Evolutionary conservation across 306 rosid species (phyloP).

Genomic region (Vigna trinervia): DNA sequence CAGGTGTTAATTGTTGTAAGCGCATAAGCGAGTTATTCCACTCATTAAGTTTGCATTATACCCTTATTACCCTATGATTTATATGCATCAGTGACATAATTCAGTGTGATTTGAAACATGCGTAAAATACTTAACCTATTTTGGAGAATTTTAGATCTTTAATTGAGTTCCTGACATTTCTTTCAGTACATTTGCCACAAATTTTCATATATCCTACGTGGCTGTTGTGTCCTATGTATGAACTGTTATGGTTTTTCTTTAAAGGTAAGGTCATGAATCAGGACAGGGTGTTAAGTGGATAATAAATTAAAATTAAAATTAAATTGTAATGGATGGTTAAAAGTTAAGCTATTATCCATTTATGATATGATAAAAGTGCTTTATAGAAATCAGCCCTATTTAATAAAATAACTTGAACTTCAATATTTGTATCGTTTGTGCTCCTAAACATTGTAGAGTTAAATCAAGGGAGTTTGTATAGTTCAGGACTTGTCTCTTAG

Average conservation of each 20-base stretch:
- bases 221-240: background rate
- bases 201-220: background rate
- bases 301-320: background rate
- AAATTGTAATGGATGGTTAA: background rate
- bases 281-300: background rate
- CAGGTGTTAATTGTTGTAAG: background rate
- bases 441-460: too few relatives aligned
- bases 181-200: background rate
- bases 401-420: too few relatives aligned
- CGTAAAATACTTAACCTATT: background rate
- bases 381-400: background rate
- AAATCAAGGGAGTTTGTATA: too few relatives aligned
- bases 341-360: background rate
- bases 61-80: background rate
- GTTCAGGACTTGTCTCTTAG: too few relatives aligned
- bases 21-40: background rate
- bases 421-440: too few relatives aligned
- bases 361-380: too few relatives aligned
- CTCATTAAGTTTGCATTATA: slow-evolving; percentile 7
- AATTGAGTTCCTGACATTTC: background rate
- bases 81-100: background rate
- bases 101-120: slow-evolving; percentile 18
- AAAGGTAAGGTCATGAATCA: background rate
- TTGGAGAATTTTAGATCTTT: slow-evolving; percentile 9
- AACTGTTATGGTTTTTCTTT: background rate